phyloP scores from a whole-genome alignment of 1,284 basidiomycete species.

The Cryptococcus sp. region DNA sequence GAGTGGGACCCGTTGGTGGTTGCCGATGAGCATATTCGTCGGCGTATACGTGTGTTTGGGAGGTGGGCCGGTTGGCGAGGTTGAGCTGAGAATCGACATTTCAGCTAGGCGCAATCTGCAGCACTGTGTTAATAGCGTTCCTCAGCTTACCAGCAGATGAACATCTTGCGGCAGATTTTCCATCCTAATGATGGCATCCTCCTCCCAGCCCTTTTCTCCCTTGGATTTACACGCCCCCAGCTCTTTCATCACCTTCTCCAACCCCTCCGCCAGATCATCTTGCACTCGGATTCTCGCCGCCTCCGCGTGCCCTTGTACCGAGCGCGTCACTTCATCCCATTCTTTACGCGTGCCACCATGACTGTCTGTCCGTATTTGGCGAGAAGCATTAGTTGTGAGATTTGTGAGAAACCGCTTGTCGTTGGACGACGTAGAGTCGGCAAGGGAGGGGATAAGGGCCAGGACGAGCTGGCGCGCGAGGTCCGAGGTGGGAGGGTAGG shows the following conservation, averaged over 20 bases:
- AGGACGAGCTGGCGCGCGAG: neutral
- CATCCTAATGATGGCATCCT: slow-evolving; percentile 26
- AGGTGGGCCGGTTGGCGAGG: slow-evolving; percentile 21
- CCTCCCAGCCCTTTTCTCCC: slow-evolving; percentile 31
- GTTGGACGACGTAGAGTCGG: neutral
- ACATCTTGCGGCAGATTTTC: slow-evolving; percentile 41
- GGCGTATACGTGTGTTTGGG: slow-evolving; percentile 26
- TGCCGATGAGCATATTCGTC: slow-evolving; percentile 22
- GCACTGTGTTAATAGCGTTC: neutral
- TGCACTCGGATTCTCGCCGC: slow-evolving; percentile 29
- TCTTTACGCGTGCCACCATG: slow-evolving; percentile 26
- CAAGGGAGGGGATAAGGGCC: neutral
- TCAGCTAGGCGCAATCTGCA: neutral
- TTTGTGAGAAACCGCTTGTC: neutral
- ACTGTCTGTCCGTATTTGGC: slow-evolving; percentile 17
- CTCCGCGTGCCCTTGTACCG: slow-evolving; percentile 20
- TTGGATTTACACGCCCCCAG: slow-evolving; percentile 20
- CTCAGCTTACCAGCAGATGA: slow-evolving; percentile 30
- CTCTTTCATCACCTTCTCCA: slow-evolving; percentile 20
- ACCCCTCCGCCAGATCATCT: slow-evolving; percentile 32
- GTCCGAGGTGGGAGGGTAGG: neutral
- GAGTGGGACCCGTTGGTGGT: slow-evolving; percentile 15
- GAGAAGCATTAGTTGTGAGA: neutral
- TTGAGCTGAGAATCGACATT: slow-evolving; percentile 25
- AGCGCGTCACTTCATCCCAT: slow-evolving; percentile 28